Conservation (phyloP, 2,329 filamentous ascomycete species). For the Pyricularia grisea region DNA sequence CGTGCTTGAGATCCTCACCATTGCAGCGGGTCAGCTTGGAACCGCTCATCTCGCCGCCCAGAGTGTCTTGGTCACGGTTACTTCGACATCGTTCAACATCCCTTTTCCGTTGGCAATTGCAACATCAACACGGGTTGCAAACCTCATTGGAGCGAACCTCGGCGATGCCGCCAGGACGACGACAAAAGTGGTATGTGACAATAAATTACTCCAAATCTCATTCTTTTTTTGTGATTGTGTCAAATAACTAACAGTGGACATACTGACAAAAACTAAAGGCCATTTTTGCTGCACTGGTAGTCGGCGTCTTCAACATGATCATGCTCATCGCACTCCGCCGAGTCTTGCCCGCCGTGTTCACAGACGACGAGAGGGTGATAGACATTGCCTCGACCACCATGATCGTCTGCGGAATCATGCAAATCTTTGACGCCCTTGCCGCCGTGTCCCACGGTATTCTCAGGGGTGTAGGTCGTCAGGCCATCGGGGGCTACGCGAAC, state of each 20-base stretch:
- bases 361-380: conserved; percentile 45
- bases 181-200: conserved; percentile 41
- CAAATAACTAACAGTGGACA: neutral
- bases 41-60: conserved; percentile 61
- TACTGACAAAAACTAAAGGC: conserved; percentile 8
- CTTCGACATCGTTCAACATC: conserved; percentile 60
- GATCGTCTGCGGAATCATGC: conserved; percentile 61
- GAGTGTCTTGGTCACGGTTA: conserved; percentile 55
- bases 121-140: conserved; percentile 61
- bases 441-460: conserved; percentile 60
- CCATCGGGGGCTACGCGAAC: conserved; percentile 62
- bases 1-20: conserved; percentile 52
- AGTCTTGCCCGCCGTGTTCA: conserved; percentile 54
- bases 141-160: conserved; percentile 61
- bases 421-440: conserved; percentile 60
- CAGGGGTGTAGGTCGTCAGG: conserved; percentile 59
- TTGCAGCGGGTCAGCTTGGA: conserved; percentile 56
- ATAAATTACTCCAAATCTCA: neutral
- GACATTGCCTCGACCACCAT: conserved; percentile 46
- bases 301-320: conserved; percentile 53
- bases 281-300: conserved; percentile 13
- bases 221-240: neutral
- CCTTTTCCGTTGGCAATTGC: conserved; percentile 67
- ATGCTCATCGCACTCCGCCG: conserved; percentile 48
- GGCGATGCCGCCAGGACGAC: conserved; percentile 55